Base-by-base conservation (phyloP, 2,329 filamentous ascomycete genomes). In the Beauveria varroae region DNA sequence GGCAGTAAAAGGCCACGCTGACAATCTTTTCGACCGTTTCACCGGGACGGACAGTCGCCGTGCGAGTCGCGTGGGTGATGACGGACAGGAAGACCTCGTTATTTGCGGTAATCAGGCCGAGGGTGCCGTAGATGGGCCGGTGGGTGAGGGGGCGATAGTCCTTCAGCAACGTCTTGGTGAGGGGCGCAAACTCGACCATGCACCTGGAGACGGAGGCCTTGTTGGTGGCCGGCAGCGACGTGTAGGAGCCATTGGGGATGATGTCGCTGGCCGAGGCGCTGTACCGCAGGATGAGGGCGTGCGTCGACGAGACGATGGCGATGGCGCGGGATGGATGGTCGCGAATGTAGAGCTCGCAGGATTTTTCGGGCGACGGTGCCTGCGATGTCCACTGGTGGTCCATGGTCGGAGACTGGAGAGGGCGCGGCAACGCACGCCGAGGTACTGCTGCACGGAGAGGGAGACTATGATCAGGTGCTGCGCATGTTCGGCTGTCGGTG, bases 41-140 rank as follows among this genome's bases (percentile, higher is more conserved):
- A 52, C 91, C 91, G 0, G 92, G 92, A 53, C 92, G 83, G 53
- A 97, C 82, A 1, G 86, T 91, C 18, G 93, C 93, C 6, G 93
- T 91, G 64, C 87, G 86, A 22, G 85, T 82, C 43, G 91, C 89
- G 51, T 86, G 85, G 30, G 90, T 96, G 58, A 98, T 90, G 62
- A 97, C 89, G 64, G 92, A 95, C 18, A 98, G 79, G 72, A 98
- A 98, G 16, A 97, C 87, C 77, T 97, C 91, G 63, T 86, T 82
- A 64, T 87, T 86, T 64, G 96, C 83, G 0, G 91, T 89, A 67
- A 97, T 93, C 64, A 98, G 78, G 2, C 93, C 93, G 51, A 98
- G 78, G 0, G 93, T 98, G 60, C 93, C 93, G 71, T 91, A 87
- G 40, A 93, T 88, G 18, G 87, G 86, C 52, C 90, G 80, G 20